These are phyloP conservation scores for Eremochloa ophiuroides DNA, from an alignment of 176 grass and related monocot species.

Conservation along the genomic window DNA sequence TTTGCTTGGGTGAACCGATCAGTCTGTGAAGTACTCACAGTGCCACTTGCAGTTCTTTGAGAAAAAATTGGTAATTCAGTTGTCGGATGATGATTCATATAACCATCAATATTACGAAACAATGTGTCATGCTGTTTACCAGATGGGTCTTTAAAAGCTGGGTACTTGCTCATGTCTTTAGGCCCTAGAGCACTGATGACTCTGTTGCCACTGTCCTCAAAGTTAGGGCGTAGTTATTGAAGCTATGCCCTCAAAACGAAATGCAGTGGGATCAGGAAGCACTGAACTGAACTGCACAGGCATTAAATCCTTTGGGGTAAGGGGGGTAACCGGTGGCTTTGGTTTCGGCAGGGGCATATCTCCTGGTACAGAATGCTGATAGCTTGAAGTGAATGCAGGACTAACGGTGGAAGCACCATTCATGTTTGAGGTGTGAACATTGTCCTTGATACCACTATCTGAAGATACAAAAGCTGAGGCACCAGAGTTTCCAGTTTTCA, in stretches of 20 bases:
- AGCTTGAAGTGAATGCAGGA: constrained; percentile 15
- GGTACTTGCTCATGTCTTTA: constrained; percentile 39
- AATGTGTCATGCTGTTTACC: constrained; percentile 30
- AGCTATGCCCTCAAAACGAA: constrained; percentile 54
- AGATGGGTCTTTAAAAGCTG: constrained; percentile 37
- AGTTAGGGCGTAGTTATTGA: constrained; percentile 22
- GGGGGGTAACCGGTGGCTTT: constrained; percentile 29
- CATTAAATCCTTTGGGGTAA: constrained; percentile 61
- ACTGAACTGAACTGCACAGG: constrained; percentile 57
- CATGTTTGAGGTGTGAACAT: constrained; percentile 15
- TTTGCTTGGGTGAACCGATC: constrained; percentile 44
- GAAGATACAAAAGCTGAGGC: constrained; percentile 9
- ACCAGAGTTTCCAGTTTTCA: constrained; percentile 14
- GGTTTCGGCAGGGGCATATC: constrained; percentile 26
- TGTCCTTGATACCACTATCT: constrained; percentile 26
- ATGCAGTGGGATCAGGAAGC: constrained; percentile 42
- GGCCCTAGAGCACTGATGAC: constrained; percentile 8
- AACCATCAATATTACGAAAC: constrained; percentile 35
- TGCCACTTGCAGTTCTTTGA: constrained; percentile 26
- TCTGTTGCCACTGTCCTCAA: constrained; percentile 41
- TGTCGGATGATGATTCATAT: constrained; percentile 28
- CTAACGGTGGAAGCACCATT: constrained; percentile 8
- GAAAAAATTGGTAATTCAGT: constrained; percentile 25
- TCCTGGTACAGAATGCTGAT: constrained; percentile 20
- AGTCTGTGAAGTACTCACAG: constrained; percentile 25